phyloP scores from a whole-genome alignment of 1,284 basidiomycete genomes.

The Pseudozyma sp. region DNA sequence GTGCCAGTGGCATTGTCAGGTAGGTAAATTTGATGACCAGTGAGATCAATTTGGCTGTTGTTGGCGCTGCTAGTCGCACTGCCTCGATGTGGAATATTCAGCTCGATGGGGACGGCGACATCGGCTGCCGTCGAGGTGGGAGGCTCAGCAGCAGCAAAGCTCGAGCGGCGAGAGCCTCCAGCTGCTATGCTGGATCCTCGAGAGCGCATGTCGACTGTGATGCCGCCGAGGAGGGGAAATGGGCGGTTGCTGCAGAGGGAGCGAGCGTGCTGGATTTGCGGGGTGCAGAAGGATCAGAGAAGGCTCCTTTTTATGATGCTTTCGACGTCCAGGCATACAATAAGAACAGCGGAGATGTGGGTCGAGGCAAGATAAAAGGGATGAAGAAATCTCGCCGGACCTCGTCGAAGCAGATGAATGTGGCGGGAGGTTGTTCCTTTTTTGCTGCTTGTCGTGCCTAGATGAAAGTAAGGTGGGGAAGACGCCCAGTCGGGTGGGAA shows the following conservation, averaged over 20 bases:
- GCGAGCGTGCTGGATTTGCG: background rate
- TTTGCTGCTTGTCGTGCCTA: too few species aligned
- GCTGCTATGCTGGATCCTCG: constrained; percentile 25
- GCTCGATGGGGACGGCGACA: constrained; percentile 39
- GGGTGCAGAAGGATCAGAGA: background rate
- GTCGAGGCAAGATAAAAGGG: too few species aligned
- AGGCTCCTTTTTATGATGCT: background rate
- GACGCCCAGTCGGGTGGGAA: too few species aligned
- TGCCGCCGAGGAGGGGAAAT: too few species aligned
- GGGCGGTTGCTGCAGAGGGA: background rate
- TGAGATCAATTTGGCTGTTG: constrained; percentile 37
- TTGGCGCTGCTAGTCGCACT: constrained; percentile 28
- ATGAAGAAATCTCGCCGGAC: too few species aligned
- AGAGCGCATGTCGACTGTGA: constrained; percentile 16
- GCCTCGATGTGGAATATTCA: constrained; percentile 23
- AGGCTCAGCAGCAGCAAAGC: constrained; percentile 8
- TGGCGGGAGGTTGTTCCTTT: too few species aligned
- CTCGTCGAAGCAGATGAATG: too few species aligned
- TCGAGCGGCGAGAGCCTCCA: constrained; percentile 21
- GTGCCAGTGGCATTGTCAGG: constrained; percentile 6
- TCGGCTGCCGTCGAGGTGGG: constrained; percentile 23
- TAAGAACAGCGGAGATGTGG: too few species aligned
- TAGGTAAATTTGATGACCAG: constrained; percentile 43
- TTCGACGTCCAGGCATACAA: background rate
- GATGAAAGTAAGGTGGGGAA: too few species aligned